Conservation (phyloP, 2,329 filamentous ascomycete genomes). For the Cladobotryum protrusum region DNA sequence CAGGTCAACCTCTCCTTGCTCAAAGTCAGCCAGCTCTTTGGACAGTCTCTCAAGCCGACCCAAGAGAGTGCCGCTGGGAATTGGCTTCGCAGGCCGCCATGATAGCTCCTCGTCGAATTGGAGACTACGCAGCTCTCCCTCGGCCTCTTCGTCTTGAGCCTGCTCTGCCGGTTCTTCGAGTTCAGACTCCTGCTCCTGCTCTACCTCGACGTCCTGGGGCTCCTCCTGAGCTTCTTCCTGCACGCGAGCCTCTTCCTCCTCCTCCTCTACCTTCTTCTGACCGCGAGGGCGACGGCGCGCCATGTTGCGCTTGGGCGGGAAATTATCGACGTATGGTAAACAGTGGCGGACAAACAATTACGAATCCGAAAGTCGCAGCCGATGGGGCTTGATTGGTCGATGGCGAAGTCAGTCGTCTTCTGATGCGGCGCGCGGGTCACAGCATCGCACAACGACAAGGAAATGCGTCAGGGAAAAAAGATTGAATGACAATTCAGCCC, state of each 20-base stretch:
- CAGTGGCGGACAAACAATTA: slow-evolving; percentile 6
- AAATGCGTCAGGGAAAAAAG: slow-evolving; percentile 1
- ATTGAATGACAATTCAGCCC: slow-evolving; percentile 1
- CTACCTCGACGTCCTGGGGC: slow-evolving; percentile 10
- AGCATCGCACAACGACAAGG: slow-evolving; percentile 16
- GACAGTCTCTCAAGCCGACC: slow-evolving; percentile 73
- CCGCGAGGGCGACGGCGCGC: slow-evolving; percentile 31
- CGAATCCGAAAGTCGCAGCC: slow-evolving; percentile 3
- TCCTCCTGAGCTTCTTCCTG: slow-evolving; percentile 7
- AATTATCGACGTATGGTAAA: slow-evolving; percentile 1
- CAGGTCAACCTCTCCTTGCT: slow-evolving; percentile 78
- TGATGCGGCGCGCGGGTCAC: slow-evolving; percentile 17
- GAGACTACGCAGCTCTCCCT: slow-evolving; percentile 40
- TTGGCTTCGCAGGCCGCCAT: slow-evolving; percentile 87
- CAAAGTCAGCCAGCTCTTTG: slow-evolving; percentile 76
- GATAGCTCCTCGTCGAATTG: slow-evolving; percentile 80
- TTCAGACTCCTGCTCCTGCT: slow-evolving; percentile 12
- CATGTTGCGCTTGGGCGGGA: slow-evolving; percentile 24
- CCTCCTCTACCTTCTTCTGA: slow-evolving; percentile 24
- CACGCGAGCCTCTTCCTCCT: slow-evolving; percentile 21
- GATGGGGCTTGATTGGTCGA: slow-evolving; percentile 9
- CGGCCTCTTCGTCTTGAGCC: slow-evolving; percentile 17
- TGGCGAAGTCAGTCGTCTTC: slow-evolving; percentile 14
- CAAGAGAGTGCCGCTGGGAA: slow-evolving; percentile 75
- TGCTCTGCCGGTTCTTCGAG: not conserved